Percentiles rank a stretch among this genome's conserved stretches.
Evolutionary conservation across 2,329 filamentous ascomycete species (phyloP).

Genomic region (Colletotrichum endophyticum): DNA sequence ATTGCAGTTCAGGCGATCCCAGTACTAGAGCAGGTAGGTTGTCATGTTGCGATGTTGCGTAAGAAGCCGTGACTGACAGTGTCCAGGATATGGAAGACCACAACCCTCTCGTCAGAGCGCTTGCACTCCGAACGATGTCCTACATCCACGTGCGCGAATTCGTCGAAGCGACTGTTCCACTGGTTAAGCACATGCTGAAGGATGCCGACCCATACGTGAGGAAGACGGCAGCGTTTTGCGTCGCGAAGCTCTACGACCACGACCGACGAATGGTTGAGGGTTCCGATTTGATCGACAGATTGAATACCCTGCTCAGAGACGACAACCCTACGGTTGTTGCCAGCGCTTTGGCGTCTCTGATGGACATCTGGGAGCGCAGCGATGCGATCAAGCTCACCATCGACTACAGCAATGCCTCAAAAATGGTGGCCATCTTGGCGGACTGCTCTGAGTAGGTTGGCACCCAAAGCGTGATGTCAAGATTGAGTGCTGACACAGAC

Average conservation of each 20-base stretch:
- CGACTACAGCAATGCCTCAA: slow-evolving; percentile 95
- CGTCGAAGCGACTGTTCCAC: slow-evolving; percentile 85
- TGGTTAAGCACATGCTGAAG: slow-evolving; percentile 81
- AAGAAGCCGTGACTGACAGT: slow-evolving; percentile 18
- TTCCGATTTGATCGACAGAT: slow-evolving; percentile 88
- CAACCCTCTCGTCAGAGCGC: slow-evolving; percentile 89
- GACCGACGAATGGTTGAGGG: slow-evolving; percentile 87
- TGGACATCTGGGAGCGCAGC: slow-evolving; percentile 98
- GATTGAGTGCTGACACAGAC: slow-evolving; percentile 11
- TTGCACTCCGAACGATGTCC: slow-evolving; percentile 93
- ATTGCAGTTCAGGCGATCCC: slow-evolving; percentile 92
- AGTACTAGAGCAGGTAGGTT: slow-evolving; percentile 76
- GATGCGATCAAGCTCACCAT: slow-evolving; percentile 98
- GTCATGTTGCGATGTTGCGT: not conserved
- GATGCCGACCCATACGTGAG: slow-evolving; percentile 95
- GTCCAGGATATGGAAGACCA: slow-evolving; percentile 87
- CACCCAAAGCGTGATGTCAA: not conserved
- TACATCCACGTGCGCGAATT: slow-evolving; percentile 98
- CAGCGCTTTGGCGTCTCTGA: slow-evolving; percentile 86
- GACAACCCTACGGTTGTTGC: slow-evolving; percentile 98
- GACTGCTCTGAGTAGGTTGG: slow-evolving; percentile 90
- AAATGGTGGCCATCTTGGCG: slow-evolving; percentile 94
- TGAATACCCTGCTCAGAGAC: slow-evolving; percentile 89
- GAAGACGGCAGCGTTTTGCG: slow-evolving; percentile 95
- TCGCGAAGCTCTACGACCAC: slow-evolving; percentile 97